These are phyloP conservation scores for Obelidium mucronatum DNA, from an alignment of 192 early-diverging fungal genomes.

Conservation along the genomic window DNA sequence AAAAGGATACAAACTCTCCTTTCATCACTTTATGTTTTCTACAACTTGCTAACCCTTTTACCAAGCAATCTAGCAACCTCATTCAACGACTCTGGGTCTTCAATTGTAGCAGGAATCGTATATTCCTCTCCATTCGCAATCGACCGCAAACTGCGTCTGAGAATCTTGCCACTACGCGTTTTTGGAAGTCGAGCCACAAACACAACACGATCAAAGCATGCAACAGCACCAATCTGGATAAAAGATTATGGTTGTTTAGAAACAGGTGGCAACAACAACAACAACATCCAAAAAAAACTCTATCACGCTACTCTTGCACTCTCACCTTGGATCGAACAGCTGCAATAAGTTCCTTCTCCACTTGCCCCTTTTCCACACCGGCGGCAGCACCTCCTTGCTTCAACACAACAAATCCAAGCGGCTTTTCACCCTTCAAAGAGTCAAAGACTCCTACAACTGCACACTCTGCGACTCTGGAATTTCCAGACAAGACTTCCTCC, in stretches of 20 bases:
- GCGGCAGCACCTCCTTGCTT: slow-evolving; percentile 21
- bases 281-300: background rate
- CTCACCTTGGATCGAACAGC: slow-evolving; percentile 59
- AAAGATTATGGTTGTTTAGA: background rate
- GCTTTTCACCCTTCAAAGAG: slow-evolving; percentile 51
- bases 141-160: slow-evolving; percentile 76
- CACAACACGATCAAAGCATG: slow-evolving; percentile 75
- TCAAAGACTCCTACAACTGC: slow-evolving; percentile 49
- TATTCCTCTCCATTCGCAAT: slow-evolving; percentile 60
- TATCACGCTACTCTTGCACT: too few species aligned
- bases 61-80: slow-evolving; percentile 30
- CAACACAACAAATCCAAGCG: slow-evolving; percentile 51
- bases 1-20: too few species aligned
- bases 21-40: too few species aligned
- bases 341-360: slow-evolving; percentile 60
- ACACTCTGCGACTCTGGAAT: slow-evolving; percentile 57
- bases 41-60: slow-evolving; percentile 26
- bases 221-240: slow-evolving; percentile 78
- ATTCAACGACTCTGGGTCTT: slow-evolving; percentile 64
- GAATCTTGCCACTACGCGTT: slow-evolving; percentile 84
- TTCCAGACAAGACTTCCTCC: slow-evolving; percentile 76
- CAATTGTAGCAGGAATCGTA: slow-evolving; percentile 82
- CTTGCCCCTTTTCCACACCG: background rate
- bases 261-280: background rate
- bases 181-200: slow-evolving; percentile 81